These are phyloP conservation scores for Litchi chinensis DNA, from an alignment of 345 rosid genomes.

Conservation along the genomic window DNA sequence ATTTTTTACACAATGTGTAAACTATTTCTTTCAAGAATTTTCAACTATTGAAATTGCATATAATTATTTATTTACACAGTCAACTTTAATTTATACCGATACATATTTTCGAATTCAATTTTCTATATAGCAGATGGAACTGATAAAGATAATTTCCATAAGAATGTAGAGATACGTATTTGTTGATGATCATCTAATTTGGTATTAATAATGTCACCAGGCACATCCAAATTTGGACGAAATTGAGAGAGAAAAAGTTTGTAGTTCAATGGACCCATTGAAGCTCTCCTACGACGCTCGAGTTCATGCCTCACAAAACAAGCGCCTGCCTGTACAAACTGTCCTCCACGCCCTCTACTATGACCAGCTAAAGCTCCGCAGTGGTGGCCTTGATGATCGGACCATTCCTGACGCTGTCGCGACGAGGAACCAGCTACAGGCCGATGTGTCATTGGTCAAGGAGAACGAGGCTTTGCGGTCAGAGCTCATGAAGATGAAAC, in stretches of 20 bases:
- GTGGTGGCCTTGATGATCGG: slow-evolving; percentile 58
- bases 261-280: slow-evolving; percentile 87
- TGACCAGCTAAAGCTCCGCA: slow-evolving; percentile 73
- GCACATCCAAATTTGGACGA: slow-evolving; percentile 86
- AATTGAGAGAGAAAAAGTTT: slow-evolving; percentile 84
- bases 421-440: slow-evolving; percentile 60
- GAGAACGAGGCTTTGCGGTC: slow-evolving; percentile 84
- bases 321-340: slow-evolving; percentile 82
- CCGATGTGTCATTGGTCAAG: slow-evolving; percentile 63
- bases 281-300: slow-evolving; percentile 89
- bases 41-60: too few species aligned
- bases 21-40: too few species aligned
- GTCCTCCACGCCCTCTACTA: slow-evolving; percentile 88
- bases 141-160: too few species aligned
- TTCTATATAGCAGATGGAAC: too few species aligned
- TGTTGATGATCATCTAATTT: background rate
- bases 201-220: slow-evolving; percentile 22
- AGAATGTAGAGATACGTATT: too few species aligned
- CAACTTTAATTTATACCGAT: too few species aligned
- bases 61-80: too few species aligned
- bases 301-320: slow-evolving; percentile 96
- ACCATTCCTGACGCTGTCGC: slow-evolving; percentile 40
- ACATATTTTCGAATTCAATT: too few species aligned
- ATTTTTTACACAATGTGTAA: too few species aligned
- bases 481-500: slow-evolving; percentile 90